Base-by-base conservation (phyloP, 371 early-diverging fungal species). In the Mucor circinelloides region DNA sequence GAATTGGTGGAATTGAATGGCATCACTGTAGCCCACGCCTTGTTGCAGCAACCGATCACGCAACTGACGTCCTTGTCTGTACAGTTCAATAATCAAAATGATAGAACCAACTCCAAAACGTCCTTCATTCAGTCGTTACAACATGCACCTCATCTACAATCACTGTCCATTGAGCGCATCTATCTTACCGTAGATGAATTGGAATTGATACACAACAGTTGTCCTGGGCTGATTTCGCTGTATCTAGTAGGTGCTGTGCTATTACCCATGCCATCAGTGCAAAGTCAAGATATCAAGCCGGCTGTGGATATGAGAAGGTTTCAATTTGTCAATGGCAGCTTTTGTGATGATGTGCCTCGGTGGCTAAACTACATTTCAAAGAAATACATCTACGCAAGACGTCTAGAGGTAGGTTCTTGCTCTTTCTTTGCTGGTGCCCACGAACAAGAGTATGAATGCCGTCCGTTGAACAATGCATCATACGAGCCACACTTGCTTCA, bases 61-160 rank as follows among this genome's bases (percentile, higher is more conserved):
- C 15, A 27, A 21, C 31, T 66, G 25, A 60, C 54, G 7, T 46
- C 31, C 23, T 10, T 66, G n/a, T 66, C 52, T 2, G 40, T 66
- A 2, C 66, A 60, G 9, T 66, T 66, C 17, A 66, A 54, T 19
- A 66, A 60, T 27, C 30, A 21, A 52, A 66, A 60, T n/a, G 66
- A 66, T 30, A 32, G 19, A 23, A 66, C 66, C 13, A 66, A 66
- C 15, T 60, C 38, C 1, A 66, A 66, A 15, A 0, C 3, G 9
- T 60, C 40, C 0, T 40, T 66, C 7, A 36, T 63, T 15, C 34
- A 32, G 9, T 63, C 36, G n/a, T n/a, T 63, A 23, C n/a, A 23
- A 8, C 28, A 54, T 38, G 63, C 63, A 1, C 63, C 63, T n/a
- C 21, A 21, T 17, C 8, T 63, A 23, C 12, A 36, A 31, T 63